phyloP scores from a whole-genome alignment of 1,284 basidiomycete genomes.

The Wolfiporia cocos region DNA sequence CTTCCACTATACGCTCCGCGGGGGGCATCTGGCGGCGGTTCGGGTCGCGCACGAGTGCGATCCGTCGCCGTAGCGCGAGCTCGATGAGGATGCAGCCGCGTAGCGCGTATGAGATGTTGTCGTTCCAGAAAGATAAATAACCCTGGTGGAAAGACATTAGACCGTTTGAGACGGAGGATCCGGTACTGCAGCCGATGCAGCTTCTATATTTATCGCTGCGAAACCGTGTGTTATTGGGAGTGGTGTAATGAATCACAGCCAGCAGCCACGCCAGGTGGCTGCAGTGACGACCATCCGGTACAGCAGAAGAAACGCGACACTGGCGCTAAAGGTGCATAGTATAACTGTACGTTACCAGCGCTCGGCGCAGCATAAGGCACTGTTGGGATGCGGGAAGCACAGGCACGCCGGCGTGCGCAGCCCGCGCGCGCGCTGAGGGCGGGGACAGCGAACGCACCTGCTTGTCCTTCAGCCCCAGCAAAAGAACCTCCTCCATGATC shows the following conservation, averaged over 20 bases:
- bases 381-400: too few relatives aligned
- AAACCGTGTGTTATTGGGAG: too few relatives aligned
- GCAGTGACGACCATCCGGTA: too few relatives aligned
- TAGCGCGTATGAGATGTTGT: constrained; percentile 95
- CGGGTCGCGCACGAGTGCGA: constrained; percentile 84
- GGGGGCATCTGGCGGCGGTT: constrained; percentile 73
- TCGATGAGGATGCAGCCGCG: constrained; percentile 94
- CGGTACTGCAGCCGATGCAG: not conserved
- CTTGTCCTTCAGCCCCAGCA: constrained; percentile 89
- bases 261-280: too few relatives aligned
- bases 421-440: too few relatives aligned
- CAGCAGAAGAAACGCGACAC: too few relatives aligned
- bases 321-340: too few relatives aligned
- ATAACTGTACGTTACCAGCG: too few relatives aligned
- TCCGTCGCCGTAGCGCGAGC: constrained; percentile 84
- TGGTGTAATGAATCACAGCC: too few relatives aligned
- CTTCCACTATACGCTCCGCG: constrained; percentile 83
- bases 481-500: constrained; percentile 93
- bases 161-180: not conserved
- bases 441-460: constrained; percentile 59
- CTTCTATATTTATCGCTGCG: too few relatives aligned
- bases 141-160: constrained; percentile 43
- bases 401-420: too few relatives aligned
- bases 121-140: constrained; percentile 96
- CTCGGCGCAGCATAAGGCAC: too few relatives aligned